phyloP scores from a whole-genome alignment of 176 grass and related monocot species.

The Oryza australiensis region DNA sequence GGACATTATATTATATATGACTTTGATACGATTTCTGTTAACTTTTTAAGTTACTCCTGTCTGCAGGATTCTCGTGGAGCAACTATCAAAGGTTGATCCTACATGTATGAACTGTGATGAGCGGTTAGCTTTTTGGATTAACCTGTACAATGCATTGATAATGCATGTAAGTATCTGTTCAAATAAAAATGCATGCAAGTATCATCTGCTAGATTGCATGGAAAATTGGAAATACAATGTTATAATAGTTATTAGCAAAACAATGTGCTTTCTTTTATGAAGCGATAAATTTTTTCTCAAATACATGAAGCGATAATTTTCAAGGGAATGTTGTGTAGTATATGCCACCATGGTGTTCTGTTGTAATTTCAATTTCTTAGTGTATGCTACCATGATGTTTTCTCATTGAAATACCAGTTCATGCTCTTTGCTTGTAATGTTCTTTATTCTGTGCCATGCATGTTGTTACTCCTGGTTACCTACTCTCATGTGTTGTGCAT shows the following conservation, averaged over 20 bases:
- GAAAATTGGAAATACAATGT: slow-evolving; percentile 16
- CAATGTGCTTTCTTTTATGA: no score
- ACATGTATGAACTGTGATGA: slow-evolving; percentile 57
- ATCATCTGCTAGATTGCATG: neutral
- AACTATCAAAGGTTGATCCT: slow-evolving; percentile 77
- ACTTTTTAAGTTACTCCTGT: neutral
- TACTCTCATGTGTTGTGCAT: neutral
- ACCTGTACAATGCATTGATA: slow-evolving; percentile 92
- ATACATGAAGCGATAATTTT: no score
- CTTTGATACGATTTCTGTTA: neutral
- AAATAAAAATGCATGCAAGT: slow-evolving; percentile 76
- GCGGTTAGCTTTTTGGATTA: slow-evolving; percentile 95
- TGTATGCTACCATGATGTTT: no score
- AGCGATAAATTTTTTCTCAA: no score
- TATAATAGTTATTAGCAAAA: neutral
- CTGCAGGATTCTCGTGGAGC: slow-evolving; percentile 79
- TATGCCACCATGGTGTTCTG: no score
- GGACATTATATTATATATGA: neutral
- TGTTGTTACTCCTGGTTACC: neutral
- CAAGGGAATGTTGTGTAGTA: no score
- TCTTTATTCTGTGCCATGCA: neutral
- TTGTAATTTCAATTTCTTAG: no score
- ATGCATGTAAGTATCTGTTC: slow-evolving; percentile 74
- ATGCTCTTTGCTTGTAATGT: neutral
- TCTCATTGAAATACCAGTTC: neutral